These are phyloP conservation scores for Thielaviopsis musarum DNA, from an alignment of 2,329 filamentous ascomycete species.

Conservation along the genomic window DNA sequence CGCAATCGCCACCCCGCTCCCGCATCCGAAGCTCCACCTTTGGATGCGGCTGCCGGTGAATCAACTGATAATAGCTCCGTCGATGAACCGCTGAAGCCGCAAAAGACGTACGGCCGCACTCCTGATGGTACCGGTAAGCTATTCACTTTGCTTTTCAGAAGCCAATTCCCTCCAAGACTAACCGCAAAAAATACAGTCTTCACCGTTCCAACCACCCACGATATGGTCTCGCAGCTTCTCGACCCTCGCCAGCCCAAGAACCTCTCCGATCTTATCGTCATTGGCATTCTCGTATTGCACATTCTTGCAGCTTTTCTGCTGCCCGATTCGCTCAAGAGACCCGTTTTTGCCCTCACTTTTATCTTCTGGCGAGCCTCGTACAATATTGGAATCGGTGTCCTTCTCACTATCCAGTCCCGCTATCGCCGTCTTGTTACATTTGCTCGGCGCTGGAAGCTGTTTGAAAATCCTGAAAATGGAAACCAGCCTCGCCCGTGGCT, in stretches of 20 bases:
- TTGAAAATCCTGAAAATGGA: constrained; percentile 65
- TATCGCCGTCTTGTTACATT: constrained; percentile 72
- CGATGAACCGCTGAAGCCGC: background rate
- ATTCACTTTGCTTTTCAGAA: background rate
- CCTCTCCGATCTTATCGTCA: constrained; percentile 64
- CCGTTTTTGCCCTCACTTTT: constrained; percentile 69
- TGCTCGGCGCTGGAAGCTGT: constrained; percentile 73
- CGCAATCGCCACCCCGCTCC: constrained; percentile 8
- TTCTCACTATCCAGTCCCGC: constrained; percentile 79
- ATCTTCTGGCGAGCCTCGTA: constrained; percentile 86
- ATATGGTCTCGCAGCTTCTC: constrained; percentile 96
- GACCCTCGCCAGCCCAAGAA: constrained; percentile 94
- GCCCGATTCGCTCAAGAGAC: constrained; percentile 50
- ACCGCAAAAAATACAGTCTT: constrained; percentile 47
- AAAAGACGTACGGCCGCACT: constrained; percentile 81
- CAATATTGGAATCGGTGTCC: constrained; percentile 82
- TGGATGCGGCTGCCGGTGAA: background rate
- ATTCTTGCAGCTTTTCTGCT: constrained; percentile 58
- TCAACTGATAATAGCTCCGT: background rate
- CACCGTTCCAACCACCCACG: constrained; percentile 85
- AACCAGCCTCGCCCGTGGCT: constrained; percentile 69
- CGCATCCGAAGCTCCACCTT: constrained; percentile 4
- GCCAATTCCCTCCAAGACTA: background rate
- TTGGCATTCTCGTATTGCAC: constrained; percentile 60
- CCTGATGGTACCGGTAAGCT: constrained; percentile 74